These are phyloP conservation scores for Phialemonium atrogriseum DNA, from an alignment of 2,329 filamentous ascomycete species.

Conservation along the genomic window DNA sequence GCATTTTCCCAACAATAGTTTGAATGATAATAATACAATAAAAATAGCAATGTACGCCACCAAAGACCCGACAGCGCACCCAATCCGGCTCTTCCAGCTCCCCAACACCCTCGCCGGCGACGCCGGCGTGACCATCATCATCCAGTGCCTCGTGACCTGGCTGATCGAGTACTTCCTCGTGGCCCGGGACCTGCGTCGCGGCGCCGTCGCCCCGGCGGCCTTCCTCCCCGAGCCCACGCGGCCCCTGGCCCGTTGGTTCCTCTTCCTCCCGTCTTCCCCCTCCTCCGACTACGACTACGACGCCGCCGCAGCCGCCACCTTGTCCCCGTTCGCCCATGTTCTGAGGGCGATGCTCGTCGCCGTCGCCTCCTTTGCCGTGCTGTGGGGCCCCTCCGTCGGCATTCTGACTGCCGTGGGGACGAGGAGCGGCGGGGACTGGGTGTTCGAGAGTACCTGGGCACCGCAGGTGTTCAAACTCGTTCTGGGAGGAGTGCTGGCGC, in stretches of 20 bases:
- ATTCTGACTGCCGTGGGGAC: conserved; percentile 30
- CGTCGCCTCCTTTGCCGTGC: conserved; percentile 29
- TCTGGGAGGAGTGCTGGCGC: conserved; percentile 35
- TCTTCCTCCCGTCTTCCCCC: conserved; percentile 27
- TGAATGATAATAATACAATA: not conserved
- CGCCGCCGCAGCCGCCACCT: not conserved
- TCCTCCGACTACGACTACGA: not conserved
- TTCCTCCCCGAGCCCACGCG: conserved; percentile 28
- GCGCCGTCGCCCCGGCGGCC: conserved; percentile 37
- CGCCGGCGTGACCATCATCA: conserved; percentile 39
- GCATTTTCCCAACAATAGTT: conserved; percentile 13
- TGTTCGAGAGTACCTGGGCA: conserved; percentile 32
- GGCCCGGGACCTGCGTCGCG: conserved; percentile 33
- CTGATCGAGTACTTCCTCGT: conserved; percentile 39
- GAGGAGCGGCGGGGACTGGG: conserved; percentile 31
- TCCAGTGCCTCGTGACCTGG: conserved; percentile 45
- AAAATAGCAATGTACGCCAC: conserved; percentile 37
- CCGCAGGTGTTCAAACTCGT: conserved; percentile 43
- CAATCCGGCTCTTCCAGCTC: conserved; percentile 38
- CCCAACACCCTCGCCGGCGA: conserved; percentile 44
- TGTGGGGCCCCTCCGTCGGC: conserved; percentile 36
- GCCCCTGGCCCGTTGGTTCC: conserved; percentile 31
- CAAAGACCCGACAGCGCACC: conserved; percentile 23
- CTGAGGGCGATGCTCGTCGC: conserved; percentile 26
- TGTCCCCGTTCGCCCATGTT: conserved; percentile 20